A percentile compares a stretch with the other conserved stretches of the same genome.
These are phyloP conservation scores for Thalassiosira mediterranea DNA, from an alignment of 352 stramenopile species.

Conservation along the genomic window DNA sequence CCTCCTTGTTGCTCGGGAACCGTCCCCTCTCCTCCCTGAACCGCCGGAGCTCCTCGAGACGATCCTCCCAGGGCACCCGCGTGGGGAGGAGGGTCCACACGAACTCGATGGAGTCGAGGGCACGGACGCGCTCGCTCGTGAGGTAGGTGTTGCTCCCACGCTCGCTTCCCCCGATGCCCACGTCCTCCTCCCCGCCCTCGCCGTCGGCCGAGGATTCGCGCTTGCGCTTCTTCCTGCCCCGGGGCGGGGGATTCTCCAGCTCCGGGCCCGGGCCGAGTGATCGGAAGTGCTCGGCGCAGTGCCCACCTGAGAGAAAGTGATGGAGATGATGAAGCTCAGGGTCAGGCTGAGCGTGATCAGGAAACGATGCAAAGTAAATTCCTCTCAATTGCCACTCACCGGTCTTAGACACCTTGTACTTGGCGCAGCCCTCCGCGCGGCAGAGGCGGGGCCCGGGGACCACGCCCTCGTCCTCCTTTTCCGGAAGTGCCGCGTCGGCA, in stretches of 20 bases:
- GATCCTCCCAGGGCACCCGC: conserved; percentile 53
- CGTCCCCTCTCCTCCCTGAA: conserved; percentile 22
- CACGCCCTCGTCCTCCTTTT: neutral
- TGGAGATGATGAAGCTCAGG: neutral
- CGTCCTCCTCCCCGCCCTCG: neutral
- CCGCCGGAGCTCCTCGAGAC: conserved; percentile 53
- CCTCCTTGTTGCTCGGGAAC: conserved; percentile 24
- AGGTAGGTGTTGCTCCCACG: neutral
- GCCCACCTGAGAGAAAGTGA: neutral
- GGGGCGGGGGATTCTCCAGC: too few relatives aligned
- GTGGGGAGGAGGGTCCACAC: conserved; percentile 46
- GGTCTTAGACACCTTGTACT: neutral
- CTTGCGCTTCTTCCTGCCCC: too few relatives aligned
- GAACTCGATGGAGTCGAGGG: conserved; percentile 65
- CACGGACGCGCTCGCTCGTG: conserved; percentile 42
- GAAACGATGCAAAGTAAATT: neutral
- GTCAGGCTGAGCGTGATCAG: neutral
- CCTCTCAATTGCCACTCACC: neutral
- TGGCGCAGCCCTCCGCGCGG: neutral
- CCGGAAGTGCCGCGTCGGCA: too few relatives aligned
- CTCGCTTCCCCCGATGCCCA: neutral
- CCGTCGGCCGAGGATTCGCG: too few relatives aligned
- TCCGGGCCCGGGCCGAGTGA: too few relatives aligned
- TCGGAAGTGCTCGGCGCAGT: too few relatives aligned
- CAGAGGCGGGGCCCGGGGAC: too few relatives aligned